Conservation (phyloP, 108 stramenopile species). For the Fistulifera pelliculosa region DNA sequence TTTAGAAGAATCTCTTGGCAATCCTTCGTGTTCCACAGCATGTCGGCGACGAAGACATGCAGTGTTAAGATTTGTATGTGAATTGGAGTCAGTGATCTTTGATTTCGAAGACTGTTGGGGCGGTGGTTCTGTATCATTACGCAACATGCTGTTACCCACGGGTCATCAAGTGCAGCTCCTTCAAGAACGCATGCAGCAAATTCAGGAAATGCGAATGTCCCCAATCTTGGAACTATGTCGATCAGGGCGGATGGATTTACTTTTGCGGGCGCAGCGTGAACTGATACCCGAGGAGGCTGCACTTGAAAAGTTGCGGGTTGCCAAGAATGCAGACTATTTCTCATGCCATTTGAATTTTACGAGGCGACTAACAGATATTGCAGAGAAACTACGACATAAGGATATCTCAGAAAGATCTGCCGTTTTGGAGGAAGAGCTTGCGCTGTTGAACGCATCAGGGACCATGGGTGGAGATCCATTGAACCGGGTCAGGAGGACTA, state of each 20-base stretch:
- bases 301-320: slow-evolving; percentile 41
- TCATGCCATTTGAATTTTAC: slow-evolving; percentile 72
- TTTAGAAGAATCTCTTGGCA: slow-evolving; percentile 58
- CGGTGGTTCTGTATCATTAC: slow-evolving; percentile 67
- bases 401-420: slow-evolving; percentile 40
- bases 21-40: slow-evolving; percentile 8
- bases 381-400: slow-evolving; percentile 63
- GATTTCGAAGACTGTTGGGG: slow-evolving; percentile 80
- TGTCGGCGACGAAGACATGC: slow-evolving; percentile 62
- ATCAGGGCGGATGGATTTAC: slow-evolving; percentile 47
- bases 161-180: slow-evolving; percentile 59
- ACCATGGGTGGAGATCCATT: slow-evolving; percentile 76
- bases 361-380: slow-evolving; percentile 72
- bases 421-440: slow-evolving; percentile 41
- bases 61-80: slow-evolving; percentile 71
- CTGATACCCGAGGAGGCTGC: slow-evolving; percentile 27
- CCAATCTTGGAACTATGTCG: slow-evolving; percentile 32
- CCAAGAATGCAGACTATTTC: slow-evolving; percentile 75
- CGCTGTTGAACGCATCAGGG: slow-evolving; percentile 60
- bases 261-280: slow-evolving; percentile 1
- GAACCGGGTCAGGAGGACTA: slow-evolving; percentile 36
- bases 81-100: slow-evolving; percentile 74
- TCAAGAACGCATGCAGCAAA: slow-evolving; percentile 38
- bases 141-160: slow-evolving; percentile 55
- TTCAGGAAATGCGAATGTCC: slow-evolving; percentile 40